Conservation (phyloP, 1,284 basidiomycete species). For the Pseudozyma hubeiensis region DNA sequence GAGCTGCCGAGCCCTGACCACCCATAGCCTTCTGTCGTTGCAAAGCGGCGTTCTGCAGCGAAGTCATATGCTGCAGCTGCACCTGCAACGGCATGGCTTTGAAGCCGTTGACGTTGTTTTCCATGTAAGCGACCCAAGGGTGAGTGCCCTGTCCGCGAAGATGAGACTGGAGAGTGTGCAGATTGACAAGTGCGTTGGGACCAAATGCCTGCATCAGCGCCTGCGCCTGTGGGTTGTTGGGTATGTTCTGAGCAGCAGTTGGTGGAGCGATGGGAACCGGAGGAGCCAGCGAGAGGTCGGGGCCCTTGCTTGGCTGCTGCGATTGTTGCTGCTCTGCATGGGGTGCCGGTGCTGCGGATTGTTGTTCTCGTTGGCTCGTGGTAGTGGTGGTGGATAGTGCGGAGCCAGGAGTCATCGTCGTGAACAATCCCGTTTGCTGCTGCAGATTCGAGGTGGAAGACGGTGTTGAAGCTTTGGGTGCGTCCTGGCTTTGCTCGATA, state of each 20-base stretch:
- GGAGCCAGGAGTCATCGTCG: neutral
- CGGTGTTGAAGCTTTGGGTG: constrained; percentile 22
- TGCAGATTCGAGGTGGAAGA: constrained; percentile 13
- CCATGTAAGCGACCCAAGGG: constrained; percentile 55
- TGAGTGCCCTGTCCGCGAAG: constrained; percentile 49
- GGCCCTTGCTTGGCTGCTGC: constrained; percentile 23
- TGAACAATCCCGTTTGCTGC: constrained; percentile 3
- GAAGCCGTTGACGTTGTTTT: constrained; percentile 44
- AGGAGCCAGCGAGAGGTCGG: constrained; percentile 34
- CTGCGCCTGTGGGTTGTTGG: constrained; percentile 52
- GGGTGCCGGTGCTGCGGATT: constrained; percentile 1
- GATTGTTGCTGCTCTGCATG: constrained; percentile 10
- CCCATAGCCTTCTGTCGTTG: constrained; percentile 35
- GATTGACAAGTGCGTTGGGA: constrained; percentile 52
- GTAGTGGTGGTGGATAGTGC: constrained; percentile 2
- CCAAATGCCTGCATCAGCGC: constrained; percentile 56
- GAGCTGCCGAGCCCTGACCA: constrained; percentile 1
- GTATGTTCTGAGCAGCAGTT: constrained; percentile 20
- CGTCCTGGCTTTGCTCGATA: constrained; percentile 20
- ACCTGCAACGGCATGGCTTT: constrained; percentile 45
- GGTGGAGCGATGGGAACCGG: constrained; percentile 35
- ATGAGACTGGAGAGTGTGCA: constrained; percentile 54
- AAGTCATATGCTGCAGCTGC: constrained; percentile 57
- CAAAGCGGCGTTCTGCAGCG: constrained; percentile 42
- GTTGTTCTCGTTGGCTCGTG: constrained; percentile 5